Evolutionary conservation across 768 basidiomycete species (phyloP), one percentile per base, ranked within the genome.

Genomic region (Strobilomyces dryophilus): DNA sequence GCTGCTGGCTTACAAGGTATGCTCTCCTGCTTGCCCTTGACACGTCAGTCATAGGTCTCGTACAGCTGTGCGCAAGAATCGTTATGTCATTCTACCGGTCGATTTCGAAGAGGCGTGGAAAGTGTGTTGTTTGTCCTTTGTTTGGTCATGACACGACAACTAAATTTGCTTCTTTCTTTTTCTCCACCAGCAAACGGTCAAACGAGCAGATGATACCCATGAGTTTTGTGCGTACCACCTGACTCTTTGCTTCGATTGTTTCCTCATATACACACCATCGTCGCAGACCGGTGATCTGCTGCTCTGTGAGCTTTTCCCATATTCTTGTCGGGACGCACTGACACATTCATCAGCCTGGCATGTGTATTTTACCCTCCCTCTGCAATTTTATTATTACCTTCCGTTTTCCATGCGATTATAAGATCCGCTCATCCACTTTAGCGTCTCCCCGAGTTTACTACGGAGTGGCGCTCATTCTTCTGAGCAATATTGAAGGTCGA

Each of bases 61-160:
- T 46, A 37, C 34, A 65, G 95, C 95, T 60, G 95, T 98, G 15
- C 87, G 95, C 53, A 98, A 98, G 76, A 98, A 98, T 71, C 88
- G 95, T 65, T 99, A 99, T 74, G 83, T 99, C 43, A 95, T 99
- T 66, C 76, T 98, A 20, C 95, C 97, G 0, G 82, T 88, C 14
- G 97, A 99, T 79, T 98, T 99, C 64, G 97, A 99, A 69, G 95
- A 98, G 71, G 94, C 94, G 67, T 99, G 95, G 95, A 98, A 98
- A 81, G 94, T 95, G 60, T 65, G 90, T 82, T 79, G 59, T 83
- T 86, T 84, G 66, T 60, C 10, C 53, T 31, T 60, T 81, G 66
- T 77, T 79, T 79, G 73, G 64, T 55, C 54, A 59, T 61, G 45
- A 58, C 55, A 63, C 60, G 63, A 68, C 70, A 71, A 66, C 55